These are phyloP conservation scores for Aspergillus sp. DNA, from an alignment of 2,329 filamentous ascomycete species.

Conservation along the genomic window DNA sequence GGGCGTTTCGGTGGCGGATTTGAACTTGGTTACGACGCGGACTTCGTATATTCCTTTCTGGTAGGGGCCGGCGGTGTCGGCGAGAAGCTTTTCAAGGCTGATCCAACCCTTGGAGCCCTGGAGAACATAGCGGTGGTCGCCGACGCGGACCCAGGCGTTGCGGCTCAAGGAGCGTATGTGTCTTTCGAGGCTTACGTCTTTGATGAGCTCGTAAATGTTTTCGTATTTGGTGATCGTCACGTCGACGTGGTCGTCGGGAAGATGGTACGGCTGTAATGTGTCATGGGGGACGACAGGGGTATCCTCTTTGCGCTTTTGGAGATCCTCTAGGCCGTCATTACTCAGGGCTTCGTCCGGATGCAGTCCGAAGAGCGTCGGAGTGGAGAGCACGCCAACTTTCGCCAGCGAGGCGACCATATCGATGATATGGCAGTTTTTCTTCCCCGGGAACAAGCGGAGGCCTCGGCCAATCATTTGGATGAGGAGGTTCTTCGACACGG, in stretches of 20 bases:
- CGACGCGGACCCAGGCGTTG: conserved; percentile 74
- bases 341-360: conserved; percentile 71
- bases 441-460: conserved; percentile 70
- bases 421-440: conserved; percentile 85
- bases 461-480: conserved; percentile 97
- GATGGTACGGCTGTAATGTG: conserved; percentile 15
- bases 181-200: conserved; percentile 67
- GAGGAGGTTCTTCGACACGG: conserved; percentile 81
- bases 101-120: conserved; percentile 54
- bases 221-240: conserved; percentile 85
- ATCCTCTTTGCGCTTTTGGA: conserved; percentile 41
- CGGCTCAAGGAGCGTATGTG: conserved; percentile 69
- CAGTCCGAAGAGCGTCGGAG: conserved; percentile 85
- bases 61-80: neutral
- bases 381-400: conserved; percentile 78
- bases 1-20: conserved; percentile 22
- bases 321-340: conserved; percentile 52
- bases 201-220: conserved; percentile 80
- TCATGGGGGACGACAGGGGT: neutral
- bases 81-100: conserved; percentile 35
- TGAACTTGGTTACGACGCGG: conserved; percentile 23
- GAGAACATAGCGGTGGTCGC: conserved; percentile 61
- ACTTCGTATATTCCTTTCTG: conserved; percentile 19
- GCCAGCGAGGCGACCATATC: conserved; percentile 86
- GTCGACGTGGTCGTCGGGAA: conserved; percentile 29